phyloP scores from a whole-genome alignment of 495 filamentous ascomycete genomes.

The Xylaria sp. region DNA sequence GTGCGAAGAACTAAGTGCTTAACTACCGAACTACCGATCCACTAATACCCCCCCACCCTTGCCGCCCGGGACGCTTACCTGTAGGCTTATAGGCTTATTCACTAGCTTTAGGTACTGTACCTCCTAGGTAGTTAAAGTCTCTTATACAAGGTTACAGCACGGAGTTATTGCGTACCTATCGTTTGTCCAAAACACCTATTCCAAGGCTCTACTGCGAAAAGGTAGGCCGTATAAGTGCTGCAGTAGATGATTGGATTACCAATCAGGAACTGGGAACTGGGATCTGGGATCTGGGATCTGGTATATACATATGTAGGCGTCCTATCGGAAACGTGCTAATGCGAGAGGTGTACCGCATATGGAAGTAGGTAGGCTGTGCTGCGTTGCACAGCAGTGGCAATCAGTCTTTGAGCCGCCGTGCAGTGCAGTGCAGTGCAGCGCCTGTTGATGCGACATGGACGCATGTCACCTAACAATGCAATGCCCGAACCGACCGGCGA shows the following conservation, averaged over 20 bases:
- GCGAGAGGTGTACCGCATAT: no score
- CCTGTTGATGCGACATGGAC: not conserved
- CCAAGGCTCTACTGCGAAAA: not conserved
- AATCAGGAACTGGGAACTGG: not conserved
- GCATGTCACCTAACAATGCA: not conserved
- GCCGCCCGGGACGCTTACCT: not conserved
- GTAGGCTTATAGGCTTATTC: slow-evolving; percentile 1
- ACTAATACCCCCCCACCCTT: slow-evolving; percentile 7
- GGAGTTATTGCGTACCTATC: not conserved
- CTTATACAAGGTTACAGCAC: not conserved
- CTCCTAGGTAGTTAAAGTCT: not conserved
- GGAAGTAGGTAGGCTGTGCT: no score
- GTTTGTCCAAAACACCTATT: not conserved
- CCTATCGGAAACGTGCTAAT: slow-evolving; percentile 4
- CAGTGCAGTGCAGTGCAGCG: not conserved
- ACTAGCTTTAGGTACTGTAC: no score
- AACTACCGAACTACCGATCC: slow-evolving; percentile 3
- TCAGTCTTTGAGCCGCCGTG: not conserved
- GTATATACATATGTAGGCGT: no score
- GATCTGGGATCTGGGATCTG: not conserved
- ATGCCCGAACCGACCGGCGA: not conserved
- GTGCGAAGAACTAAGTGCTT: no score
- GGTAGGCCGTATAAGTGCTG: not conserved
- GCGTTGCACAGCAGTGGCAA: not conserved
- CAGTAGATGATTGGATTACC: not conserved